phyloP scores from a whole-genome alignment of 495 filamentous ascomycete species.

The Aspergillus haitiensis region DNA sequence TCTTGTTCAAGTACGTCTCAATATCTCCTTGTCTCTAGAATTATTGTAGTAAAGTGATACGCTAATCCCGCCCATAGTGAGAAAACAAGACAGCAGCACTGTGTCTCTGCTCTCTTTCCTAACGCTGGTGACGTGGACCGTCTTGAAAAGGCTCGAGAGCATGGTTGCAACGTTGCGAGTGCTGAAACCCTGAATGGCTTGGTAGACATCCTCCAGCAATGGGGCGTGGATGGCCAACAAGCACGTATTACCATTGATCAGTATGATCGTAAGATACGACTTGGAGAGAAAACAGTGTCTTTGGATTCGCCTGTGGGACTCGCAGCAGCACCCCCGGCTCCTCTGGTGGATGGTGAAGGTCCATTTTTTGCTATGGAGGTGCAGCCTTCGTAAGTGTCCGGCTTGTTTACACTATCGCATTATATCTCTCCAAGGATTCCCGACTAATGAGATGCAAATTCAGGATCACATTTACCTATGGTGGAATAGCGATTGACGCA shows the following conservation, averaged over 20 bases:
- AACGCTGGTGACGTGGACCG: slow-evolving; percentile 32
- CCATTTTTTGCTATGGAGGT: slow-evolving; percentile 33
- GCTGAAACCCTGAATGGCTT: slow-evolving; percentile 21
- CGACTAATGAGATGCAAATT: not conserved
- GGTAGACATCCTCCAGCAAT: slow-evolving; percentile 16
- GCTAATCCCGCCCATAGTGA: slow-evolving; percentile 17
- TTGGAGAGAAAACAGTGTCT: slow-evolving; percentile 7
- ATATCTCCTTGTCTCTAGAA: not conserved
- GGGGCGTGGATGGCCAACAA: slow-evolving; percentile 23
- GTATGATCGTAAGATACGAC: slow-evolving; percentile 22
- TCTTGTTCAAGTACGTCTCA: slow-evolving; percentile 28
- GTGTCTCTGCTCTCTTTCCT: slow-evolving; percentile 26
- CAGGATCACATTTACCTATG: slow-evolving; percentile 34
- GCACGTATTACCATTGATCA: slow-evolving; percentile 21
- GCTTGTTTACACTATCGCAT: not conserved
- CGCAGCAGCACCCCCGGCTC: slow-evolving; percentile 13
- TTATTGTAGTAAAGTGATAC: not conserved
- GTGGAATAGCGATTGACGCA: slow-evolving; percentile 26
- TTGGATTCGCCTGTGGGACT: slow-evolving; percentile 21
- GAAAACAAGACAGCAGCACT: slow-evolving; percentile 26
- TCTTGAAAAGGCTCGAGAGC: slow-evolving; percentile 28
- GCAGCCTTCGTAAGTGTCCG: slow-evolving; percentile 29
- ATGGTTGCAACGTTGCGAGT: slow-evolving; percentile 29
- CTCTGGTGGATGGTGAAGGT: slow-evolving; percentile 30
- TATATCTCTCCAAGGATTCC: not conserved